Evolutionary conservation across 306 rosid genomes (phyloP).

Genomic region (Arachis stenosperma): DNA sequence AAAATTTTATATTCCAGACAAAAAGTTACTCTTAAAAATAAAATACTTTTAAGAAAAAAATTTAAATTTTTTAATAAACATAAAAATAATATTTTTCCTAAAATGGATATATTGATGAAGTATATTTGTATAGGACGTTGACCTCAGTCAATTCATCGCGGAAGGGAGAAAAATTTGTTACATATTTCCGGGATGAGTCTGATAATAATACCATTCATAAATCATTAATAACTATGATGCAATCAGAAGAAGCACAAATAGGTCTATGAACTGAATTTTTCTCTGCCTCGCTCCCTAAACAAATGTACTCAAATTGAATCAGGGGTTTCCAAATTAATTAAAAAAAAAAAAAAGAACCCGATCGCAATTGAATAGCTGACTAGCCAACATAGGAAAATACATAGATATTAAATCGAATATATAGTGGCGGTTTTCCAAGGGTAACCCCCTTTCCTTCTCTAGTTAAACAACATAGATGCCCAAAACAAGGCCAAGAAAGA

Average conservation of each 20-base stretch:
- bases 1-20: no score
- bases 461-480: constrained; percentile 50
- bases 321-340: not conserved
- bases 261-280: constrained; percentile 9
- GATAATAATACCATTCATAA: not conserved
- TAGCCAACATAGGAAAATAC: constrained; percentile 13
- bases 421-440: not conserved
- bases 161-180: no score
- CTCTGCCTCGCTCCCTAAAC: not conserved
- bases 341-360: not conserved
- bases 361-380: constrained; percentile 30
- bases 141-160: no score
- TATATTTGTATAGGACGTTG: no score
- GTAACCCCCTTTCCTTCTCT: constrained; percentile 21
- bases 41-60: no score
- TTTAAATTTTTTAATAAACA: no score
- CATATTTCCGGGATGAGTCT: not conserved
- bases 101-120: no score
- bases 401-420: constrained; percentile 15
- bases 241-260: constrained; percentile 29
- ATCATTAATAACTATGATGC: not conserved
- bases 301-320: constrained; percentile 40
- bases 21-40: no score
- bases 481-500: constrained; percentile 47
- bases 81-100: no score